phyloP scores from a whole-genome alignment of 768 basidiomycete genomes.

The Wakefieldia striispora region DNA sequence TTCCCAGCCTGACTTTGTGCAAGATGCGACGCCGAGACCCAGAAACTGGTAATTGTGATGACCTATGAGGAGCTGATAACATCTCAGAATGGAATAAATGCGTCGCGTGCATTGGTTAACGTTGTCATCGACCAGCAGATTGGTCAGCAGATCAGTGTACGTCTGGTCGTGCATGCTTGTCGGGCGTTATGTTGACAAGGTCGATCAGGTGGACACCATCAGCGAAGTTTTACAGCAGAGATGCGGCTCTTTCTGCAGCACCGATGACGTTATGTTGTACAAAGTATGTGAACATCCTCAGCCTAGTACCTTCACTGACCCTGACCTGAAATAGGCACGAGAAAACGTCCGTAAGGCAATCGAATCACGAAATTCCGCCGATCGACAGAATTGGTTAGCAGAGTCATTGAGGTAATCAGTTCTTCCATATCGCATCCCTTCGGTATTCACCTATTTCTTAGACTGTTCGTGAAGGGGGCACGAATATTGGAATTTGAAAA shows the following conservation, averaged over 20 bases:
- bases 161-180: conserved; percentile 23
- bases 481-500: conserved; percentile 81
- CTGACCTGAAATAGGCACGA: conserved; percentile 58
- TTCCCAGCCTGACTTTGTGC: conserved; percentile 6
- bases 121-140: conserved; percentile 98
- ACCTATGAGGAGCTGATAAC: conserved; percentile 90
- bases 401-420: conserved; percentile 78
- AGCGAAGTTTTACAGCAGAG: conserved; percentile 92
- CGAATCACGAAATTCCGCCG: conserved; percentile 69
- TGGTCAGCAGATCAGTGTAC: conserved; percentile 90
- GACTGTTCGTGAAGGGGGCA: conserved; percentile 87
- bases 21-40: conserved; percentile 73
- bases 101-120: conserved; percentile 87
- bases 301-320: conserved; percentile 2
- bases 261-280: conserved; percentile 97
- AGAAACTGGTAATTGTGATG: conserved; percentile 63
- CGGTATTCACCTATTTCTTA: conserved; percentile 29
- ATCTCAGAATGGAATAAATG: conserved; percentile 78
- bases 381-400: conserved; percentile 74
- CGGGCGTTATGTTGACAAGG: conserved; percentile 3
- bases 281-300: conserved; percentile 53
- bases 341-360: conserved; percentile 91
- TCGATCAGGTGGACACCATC: conserved; percentile 85
- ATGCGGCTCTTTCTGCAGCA: conserved; percentile 97
- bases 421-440: not conserved